Base-by-base conservation (phyloP, 164 flowering plant species). In the Malania oleifera region DNA sequence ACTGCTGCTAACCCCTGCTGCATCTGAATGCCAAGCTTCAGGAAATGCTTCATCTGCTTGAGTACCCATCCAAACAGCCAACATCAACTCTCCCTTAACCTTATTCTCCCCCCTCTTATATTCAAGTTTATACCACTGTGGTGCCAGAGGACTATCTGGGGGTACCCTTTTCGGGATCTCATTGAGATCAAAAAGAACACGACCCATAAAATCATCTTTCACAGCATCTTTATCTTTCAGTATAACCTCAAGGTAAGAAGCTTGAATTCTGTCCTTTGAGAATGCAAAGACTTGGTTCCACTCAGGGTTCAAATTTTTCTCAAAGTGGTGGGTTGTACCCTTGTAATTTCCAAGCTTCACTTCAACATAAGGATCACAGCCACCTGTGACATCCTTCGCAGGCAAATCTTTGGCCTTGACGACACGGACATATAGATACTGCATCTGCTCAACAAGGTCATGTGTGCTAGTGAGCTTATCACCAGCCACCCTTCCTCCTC, bases 381-480 rank as follows among this genome's bases (percentile, higher is more conserved):
- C 69, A 12, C 91, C 91, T 0, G 95, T 70, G 0, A 82, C 76
- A 62, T 85, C 89, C 43, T 80, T 85, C 14, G 60, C 70, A 0
- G 91, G 87, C 29, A 87, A 67, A 18, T 85, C 89, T 59, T 74
- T 85, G 3, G 91, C 96, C 62, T 87, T 87, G 22, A 81, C 89
- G 12, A 85, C 87, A 12, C 84, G 81, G n/a, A 87, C 91, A 54
- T 81, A 87, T 0, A 87, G 78, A 63, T 85, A 87, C 19, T 83
- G 87, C 91, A 84, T 87, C 55, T 86, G 93, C 75, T 91, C 96
- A 14, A 91, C 97, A 4, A 91, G 89, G 67, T 91, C 97, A 78
- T 88, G 80, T 48, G 98, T 82, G 77, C 81, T 80, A 8, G 95
- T 70, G 25, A 88, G 87, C 77, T 86, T 88, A 49, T 88, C 96